Conservation (phyloP, 2,329 filamentous ascomycete genomes). For the Rhynchosporium secalis region DNA sequence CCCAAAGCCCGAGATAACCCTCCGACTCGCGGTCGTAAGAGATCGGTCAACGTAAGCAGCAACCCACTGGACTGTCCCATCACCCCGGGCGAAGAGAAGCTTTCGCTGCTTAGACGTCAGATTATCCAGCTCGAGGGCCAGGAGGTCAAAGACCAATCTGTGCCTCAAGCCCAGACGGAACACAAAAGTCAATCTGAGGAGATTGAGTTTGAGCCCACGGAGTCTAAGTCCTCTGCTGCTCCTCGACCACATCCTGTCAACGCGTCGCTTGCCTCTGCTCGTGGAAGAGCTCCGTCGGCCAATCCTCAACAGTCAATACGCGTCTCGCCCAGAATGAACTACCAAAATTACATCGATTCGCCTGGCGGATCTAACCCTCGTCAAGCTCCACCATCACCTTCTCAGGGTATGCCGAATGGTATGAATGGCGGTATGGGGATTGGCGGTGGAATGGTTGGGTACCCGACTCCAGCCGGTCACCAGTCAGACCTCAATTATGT, state of each 20-base stretch:
- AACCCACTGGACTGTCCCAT: constrained; percentile 8
- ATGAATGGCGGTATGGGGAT: constrained; percentile 43
- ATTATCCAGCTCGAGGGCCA: not conserved
- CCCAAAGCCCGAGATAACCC: not conserved
- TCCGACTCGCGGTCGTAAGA: not conserved
- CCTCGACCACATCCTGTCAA: constrained; percentile 1
- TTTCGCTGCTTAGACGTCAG: not conserved
- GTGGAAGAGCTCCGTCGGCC: not conserved
- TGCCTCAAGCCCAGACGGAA: not conserved
- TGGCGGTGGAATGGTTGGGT: constrained; percentile 41
- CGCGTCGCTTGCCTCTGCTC: not conserved
- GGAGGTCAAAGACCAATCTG: not conserved
- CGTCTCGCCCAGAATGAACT: constrained; percentile 19
- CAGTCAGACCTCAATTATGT: constrained; percentile 69
- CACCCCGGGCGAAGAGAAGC: constrained; percentile 3
- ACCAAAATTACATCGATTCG: constrained; percentile 34
- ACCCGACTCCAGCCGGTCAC: constrained; percentile 64
- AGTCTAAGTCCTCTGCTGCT: not conserved
- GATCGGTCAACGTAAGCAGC: not conserved
- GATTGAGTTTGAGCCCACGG: not conserved
- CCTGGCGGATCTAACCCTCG: constrained; percentile 28
- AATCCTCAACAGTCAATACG: not conserved
- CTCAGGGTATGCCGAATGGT: constrained; percentile 37
- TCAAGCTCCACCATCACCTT: constrained; percentile 38
- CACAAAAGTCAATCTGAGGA: not conserved